These are phyloP conservation scores for Xylaria sp. DNA, from an alignment of 2,329 filamentous ascomycete species.

Conservation along the genomic window DNA sequence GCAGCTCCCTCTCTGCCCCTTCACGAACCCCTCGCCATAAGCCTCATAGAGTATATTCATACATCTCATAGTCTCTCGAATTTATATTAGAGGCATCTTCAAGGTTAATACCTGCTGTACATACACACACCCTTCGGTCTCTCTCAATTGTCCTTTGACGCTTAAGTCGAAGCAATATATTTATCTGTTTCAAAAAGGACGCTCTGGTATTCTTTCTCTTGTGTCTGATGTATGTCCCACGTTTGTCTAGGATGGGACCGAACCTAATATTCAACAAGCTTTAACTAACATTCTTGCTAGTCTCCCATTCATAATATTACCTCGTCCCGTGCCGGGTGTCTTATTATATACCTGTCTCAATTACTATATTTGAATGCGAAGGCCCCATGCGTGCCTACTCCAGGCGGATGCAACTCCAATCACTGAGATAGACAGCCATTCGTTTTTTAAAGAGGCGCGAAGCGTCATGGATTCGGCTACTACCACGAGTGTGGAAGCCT, in stretches of 20 bases:
- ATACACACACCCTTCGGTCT: not conserved
- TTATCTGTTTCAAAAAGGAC: not conserved
- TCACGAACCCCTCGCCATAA: not conserved
- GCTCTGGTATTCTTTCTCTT: slow-evolving; percentile 6
- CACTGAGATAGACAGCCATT: slow-evolving; percentile 11
- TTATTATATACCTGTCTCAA: not conserved
- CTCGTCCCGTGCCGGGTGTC: slow-evolving; percentile 9
- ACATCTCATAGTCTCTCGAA: not conserved
- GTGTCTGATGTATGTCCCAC: not conserved
- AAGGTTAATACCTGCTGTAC: not conserved
- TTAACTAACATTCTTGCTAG: slow-evolving; percentile 17
- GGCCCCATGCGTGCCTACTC: slow-evolving; percentile 6
- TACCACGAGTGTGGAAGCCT: slow-evolving; percentile 51
- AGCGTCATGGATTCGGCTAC: slow-evolving; percentile 56
- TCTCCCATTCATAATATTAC: slow-evolving; percentile 12
- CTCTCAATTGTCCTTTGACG: slow-evolving; percentile 1
- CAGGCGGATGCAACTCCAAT: not conserved
- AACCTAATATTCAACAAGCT: slow-evolving; percentile 16
- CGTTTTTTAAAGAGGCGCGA: slow-evolving; percentile 5
- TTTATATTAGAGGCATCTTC: slow-evolving; percentile 5
- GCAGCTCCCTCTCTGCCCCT: slow-evolving; percentile 1
- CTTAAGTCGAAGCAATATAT: not conserved
- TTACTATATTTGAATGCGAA: not conserved
- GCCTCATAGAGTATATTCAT: slow-evolving; percentile 5
- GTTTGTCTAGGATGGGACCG: not conserved